These are phyloP conservation scores for Guyanaporus albipodus DNA, from an alignment of 768 basidiomycete genomes.

Conservation along the genomic window DNA sequence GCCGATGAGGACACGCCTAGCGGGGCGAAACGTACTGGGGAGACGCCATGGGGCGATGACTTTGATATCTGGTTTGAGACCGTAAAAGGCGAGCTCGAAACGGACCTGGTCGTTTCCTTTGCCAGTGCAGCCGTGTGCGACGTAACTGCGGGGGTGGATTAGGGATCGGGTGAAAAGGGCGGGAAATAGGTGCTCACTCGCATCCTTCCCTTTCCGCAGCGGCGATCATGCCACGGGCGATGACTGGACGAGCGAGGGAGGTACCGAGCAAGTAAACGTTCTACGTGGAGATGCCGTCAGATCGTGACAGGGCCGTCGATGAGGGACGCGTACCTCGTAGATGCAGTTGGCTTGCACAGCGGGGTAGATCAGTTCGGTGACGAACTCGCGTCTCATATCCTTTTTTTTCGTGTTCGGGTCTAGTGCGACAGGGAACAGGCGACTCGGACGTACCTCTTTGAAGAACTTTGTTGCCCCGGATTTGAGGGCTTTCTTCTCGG, in stretches of 20 bases:
- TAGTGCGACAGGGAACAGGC: neutral
- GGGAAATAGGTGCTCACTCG: conserved; percentile 60
- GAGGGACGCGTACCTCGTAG: conserved; percentile 68
- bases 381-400: conserved; percentile 94
- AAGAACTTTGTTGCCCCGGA: conserved; percentile 98
- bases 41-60: conserved; percentile 98
- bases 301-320: neutral
- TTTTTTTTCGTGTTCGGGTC: conserved; percentile 27
- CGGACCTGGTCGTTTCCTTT: conserved; percentile 99
- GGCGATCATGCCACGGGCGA: conserved; percentile 98
- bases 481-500: conserved; percentile 80
- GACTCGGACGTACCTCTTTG: conserved; percentile 55
- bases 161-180: neutral
- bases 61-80: conserved; percentile 97
- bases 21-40: conserved; percentile 51
- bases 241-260: conserved; percentile 96
- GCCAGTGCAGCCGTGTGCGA: conserved; percentile 98
- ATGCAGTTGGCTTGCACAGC: conserved; percentile 98
- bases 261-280: conserved; percentile 97
- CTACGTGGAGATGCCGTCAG: conserved; percentile 34
- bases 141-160: conserved; percentile 53
- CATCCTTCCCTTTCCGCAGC: conserved; percentile 87
- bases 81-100: conserved; percentile 98
- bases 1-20: neutral
- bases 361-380: conserved; percentile 95